phyloP scores from a whole-genome alignment of 1,139 yeast species.

The Taiozyma sp. region DNA sequence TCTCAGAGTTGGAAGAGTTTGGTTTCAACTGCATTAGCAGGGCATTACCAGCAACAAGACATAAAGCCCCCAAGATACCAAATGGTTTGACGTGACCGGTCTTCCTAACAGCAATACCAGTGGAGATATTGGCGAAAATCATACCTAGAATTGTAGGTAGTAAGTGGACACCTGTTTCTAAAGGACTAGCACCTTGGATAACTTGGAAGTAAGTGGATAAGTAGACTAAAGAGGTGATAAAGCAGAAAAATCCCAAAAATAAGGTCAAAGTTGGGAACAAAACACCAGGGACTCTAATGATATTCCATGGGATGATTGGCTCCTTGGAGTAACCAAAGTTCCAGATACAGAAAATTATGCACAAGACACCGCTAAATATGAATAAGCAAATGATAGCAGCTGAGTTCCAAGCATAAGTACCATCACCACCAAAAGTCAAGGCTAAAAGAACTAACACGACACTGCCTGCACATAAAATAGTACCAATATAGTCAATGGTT shows the following conservation, averaged over 20 bases:
- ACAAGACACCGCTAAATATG: constrained; percentile 45
- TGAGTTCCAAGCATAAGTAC: constrained; percentile 43
- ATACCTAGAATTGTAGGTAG: constrained; percentile 52
- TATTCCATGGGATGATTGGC: constrained; percentile 43
- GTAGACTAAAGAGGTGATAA: constrained; percentile 41
- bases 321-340: constrained; percentile 40
- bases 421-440: constrained; percentile 47
- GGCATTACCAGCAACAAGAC: constrained; percentile 52
- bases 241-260: constrained; percentile 29
- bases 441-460: constrained; percentile 43
- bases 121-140: constrained; percentile 40
- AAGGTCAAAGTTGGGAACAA: constrained; percentile 30
- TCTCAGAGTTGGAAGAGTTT: constrained; percentile 32
- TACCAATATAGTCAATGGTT: constrained; percentile 46
- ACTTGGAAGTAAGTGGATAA: constrained; percentile 56
- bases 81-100: constrained; percentile 47
- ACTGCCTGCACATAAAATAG: constrained; percentile 37
- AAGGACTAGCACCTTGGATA: constrained; percentile 38
- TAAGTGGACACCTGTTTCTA: constrained; percentile 54
- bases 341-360: constrained; percentile 40
- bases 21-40: constrained; percentile 37
- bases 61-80: constrained; percentile 38
- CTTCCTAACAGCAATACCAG: constrained; percentile 43
- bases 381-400: constrained; percentile 52
- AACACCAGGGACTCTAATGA: constrained; percentile 31